Evolutionary conservation across 139 green algal species (phyloP), one percentile per base, ranked within the genome.

Genomic region (Chloropicon primus): DNA sequence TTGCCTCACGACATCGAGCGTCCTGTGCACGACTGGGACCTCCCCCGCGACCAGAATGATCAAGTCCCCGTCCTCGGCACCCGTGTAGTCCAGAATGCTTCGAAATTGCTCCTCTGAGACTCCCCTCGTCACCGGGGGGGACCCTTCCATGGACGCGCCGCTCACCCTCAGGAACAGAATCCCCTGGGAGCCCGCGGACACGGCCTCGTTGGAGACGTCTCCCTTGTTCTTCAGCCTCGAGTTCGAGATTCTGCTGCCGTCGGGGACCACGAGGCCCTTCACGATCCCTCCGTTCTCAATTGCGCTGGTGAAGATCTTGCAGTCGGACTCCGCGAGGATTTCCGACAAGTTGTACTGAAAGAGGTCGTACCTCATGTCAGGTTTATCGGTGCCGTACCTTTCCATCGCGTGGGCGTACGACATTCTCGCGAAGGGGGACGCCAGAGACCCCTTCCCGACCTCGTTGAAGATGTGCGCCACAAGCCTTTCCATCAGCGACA

Each of bases 381-480:
- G 85, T 84, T 98, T 84, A 77, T 87, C 83, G 53, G 74, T 88
- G 54, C 85, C 91, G 76, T 92, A 96, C 25, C 78, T 82, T 22
- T 71, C 84, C 89, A 98, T 95, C n/a, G 94, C 94, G 23, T 98
- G 89, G 1, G 82, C 83, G 78, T 98, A 97, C 21, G 89, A 92
- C 77, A 98, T 85, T 26, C 94, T 86, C 1, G 79, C 82, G 73
- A 98, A 92, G 1, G 89, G 89, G 21, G 74, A 53, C 0, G 82
- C 73, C 23, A 98, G 80, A 1, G 89, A 54, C 17, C 92, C 76
- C 3, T 86, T 84, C 27, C 78, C 62, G 24, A 89, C 81, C 81
- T 91, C 82, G 21, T 83, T 81, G 76, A 96, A 96, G 1, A 94
- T 74, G 2, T 53, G 22, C 5, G 27, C 77, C 26, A 96, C 78